A percentile compares a stretch with the other conserved stretches of the same genome.
phyloP scores from a whole-genome alignment of 345 rosid genomes.

The Eucalyptus brandiana region DNA sequence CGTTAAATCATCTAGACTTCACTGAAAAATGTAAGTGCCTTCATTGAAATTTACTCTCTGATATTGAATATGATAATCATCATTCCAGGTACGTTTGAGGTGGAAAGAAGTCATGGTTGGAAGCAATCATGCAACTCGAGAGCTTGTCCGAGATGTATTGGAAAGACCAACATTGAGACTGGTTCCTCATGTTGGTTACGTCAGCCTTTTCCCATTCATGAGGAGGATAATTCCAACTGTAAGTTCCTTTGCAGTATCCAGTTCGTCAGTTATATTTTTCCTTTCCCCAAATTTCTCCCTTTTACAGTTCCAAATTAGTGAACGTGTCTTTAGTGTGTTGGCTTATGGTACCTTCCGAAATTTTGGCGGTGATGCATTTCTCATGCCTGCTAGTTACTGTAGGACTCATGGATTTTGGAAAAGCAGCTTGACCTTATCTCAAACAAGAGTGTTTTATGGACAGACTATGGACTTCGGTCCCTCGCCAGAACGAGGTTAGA shows the following conservation, averaged over 20 bases:
- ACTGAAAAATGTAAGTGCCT: not conserved
- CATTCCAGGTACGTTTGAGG: conserved; percentile 58
- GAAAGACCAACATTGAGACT: conserved; percentile 56
- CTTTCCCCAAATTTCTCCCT: not conserved
- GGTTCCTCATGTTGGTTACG: conserved; percentile 90
- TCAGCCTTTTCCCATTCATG: conserved; percentile 93
- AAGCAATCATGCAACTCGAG: conserved; percentile 30
- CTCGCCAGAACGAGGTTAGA: conserved; percentile 79
- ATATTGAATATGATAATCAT: not conserved
- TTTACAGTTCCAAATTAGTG: not conserved
- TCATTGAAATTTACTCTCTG: not conserved
- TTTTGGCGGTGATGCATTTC: not conserved
- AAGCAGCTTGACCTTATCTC: conserved; percentile 88
- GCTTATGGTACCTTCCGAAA: not conserved
- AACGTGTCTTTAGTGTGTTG: not conserved
- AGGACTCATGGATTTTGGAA: conserved; percentile 78
- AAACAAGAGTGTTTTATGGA: conserved; percentile 59
- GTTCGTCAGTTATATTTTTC: not conserved
- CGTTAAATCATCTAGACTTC: not conserved
- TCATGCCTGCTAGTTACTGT: not conserved
- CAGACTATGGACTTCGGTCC: conserved; percentile 83
- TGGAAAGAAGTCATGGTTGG: conserved; percentile 51
- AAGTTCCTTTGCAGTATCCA: conserved; percentile 14
- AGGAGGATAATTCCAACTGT: conserved; percentile 74
- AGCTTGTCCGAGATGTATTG: conserved; percentile 70